Conservation (phyloP, 139 green algal genomes). For the Chlamydomonas sp. region DNA sequence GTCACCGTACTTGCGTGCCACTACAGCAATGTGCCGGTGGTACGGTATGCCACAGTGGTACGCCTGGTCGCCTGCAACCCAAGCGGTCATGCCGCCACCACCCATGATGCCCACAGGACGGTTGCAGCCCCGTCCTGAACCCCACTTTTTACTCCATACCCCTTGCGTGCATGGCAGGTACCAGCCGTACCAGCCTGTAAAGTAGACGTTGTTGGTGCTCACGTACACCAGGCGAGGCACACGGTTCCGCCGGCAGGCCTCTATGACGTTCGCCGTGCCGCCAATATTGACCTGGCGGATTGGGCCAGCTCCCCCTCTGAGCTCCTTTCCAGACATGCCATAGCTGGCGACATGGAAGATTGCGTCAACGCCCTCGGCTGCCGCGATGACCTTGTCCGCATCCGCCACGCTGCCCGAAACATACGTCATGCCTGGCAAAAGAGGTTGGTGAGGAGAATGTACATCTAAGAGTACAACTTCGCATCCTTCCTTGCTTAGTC, state of each 20-base stretch:
- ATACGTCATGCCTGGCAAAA: background rate
- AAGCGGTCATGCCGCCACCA: no score
- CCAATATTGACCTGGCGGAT: slow-evolving; percentile 51
- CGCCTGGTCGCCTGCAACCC: no score
- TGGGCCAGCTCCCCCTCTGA: slow-evolving; percentile 7
- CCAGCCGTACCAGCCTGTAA: slow-evolving; percentile 5
- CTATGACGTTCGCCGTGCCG: slow-evolving; percentile 51
- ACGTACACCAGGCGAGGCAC: slow-evolving; percentile 60
- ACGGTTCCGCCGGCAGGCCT: slow-evolving; percentile 37
- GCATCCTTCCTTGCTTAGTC: background rate
- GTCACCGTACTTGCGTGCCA: no score
- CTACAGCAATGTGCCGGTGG: no score
- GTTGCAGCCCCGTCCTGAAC: no score
- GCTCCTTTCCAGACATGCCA: slow-evolving; percentile 55
- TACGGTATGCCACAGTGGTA: no score
- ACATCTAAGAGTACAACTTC: slow-evolving; percentile 8
- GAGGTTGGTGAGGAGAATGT: background rate
- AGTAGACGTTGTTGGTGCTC: slow-evolving; percentile 47
- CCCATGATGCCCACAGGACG: no score
- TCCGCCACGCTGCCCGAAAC: background rate
- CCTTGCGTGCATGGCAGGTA: no score
- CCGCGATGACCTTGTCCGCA: background rate
- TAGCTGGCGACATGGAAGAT: slow-evolving; percentile 64
- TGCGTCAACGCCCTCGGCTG: background rate
- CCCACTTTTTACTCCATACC: no score